Conservation (phyloP, 179 eudicot genomes). For the Camellia oleifera region DNA sequence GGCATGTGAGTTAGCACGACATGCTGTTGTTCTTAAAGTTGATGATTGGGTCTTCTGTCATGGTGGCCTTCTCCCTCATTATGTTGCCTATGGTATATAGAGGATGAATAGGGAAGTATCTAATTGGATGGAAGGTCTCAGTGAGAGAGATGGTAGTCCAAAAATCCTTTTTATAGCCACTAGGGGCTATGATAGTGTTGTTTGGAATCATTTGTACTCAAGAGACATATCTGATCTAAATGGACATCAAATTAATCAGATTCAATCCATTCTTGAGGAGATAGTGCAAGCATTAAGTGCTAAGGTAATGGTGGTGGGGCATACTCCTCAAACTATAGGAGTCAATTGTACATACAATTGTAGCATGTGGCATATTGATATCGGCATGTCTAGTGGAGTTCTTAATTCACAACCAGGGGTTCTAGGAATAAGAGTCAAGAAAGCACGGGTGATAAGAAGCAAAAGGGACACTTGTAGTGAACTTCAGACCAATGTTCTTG, state of each 20-base stretch:
- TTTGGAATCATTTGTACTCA: constrained; percentile 90
- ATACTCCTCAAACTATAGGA: constrained; percentile 46
- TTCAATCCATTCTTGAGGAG: constrained; percentile 57
- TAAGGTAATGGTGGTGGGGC: constrained; percentile 93
- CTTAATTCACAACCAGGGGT: constrained; percentile 61
- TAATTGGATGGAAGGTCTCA: background rate
- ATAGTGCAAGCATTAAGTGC: constrained; percentile 74
- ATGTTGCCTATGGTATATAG: constrained; percentile 79
- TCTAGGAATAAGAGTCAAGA: constrained; percentile 64
- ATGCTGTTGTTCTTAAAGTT: constrained; percentile 74
- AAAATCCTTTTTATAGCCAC: constrained; percentile 68
- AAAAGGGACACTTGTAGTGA: constrained; percentile 42
- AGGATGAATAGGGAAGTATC: constrained; percentile 18
- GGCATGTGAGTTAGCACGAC: constrained; percentile 82
- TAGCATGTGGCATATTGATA: too few relatives aligned
- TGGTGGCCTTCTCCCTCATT: constrained; percentile 98
- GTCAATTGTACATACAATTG: too few relatives aligned
- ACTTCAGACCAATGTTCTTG: constrained; percentile 23
- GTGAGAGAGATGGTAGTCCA: constrained; percentile 35
- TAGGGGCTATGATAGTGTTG: constrained; percentile 91
- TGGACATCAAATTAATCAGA: constrained; percentile 59
- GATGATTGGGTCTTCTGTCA: constrained; percentile 96
- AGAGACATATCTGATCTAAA: constrained; percentile 63
- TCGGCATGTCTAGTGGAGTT: too few relatives aligned
- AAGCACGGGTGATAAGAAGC: constrained; percentile 68